Evolutionary conservation across 164 flowering plant species (phyloP).

Genomic region (Berberis vulgaris): DNA sequence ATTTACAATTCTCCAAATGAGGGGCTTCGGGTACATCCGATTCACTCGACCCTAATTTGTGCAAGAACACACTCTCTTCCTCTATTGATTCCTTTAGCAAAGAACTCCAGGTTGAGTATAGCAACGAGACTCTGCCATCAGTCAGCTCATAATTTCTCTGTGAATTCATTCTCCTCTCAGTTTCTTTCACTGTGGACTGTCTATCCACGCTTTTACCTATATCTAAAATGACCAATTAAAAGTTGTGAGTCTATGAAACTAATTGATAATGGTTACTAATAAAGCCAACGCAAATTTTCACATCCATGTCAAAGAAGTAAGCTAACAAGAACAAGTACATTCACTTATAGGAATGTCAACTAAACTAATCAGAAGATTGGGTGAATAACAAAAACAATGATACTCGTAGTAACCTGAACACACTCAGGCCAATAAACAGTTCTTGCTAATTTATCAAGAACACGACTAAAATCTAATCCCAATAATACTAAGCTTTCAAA

Average conservation of each 20-base stretch:
- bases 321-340: no score
- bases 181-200: constrained; percentile 12
- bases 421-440: no score
- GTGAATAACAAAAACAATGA: no score
- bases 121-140: constrained; percentile 31
- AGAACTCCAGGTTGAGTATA: constrained; percentile 64
- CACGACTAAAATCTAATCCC: no score
- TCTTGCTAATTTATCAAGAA: no score
- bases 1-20: constrained; percentile 77
- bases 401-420: no score
- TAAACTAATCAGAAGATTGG: no score
- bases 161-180: constrained; percentile 11
- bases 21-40: constrained; percentile 64
- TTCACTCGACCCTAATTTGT: constrained; percentile 14
- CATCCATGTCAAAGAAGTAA: background rate
- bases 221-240: constrained; percentile 16
- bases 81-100: constrained; percentile 25
- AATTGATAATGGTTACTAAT: background rate
- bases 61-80: constrained; percentile 15
- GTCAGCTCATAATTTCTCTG: constrained; percentile 14
- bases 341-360: background rate
- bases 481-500: no score
- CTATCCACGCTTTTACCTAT: constrained; percentile 17
- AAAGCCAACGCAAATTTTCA: background rate
- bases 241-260: background rate